phyloP scores from a whole-genome alignment of 108 stramenopile species.

The Skeletonema marinoi region DNA sequence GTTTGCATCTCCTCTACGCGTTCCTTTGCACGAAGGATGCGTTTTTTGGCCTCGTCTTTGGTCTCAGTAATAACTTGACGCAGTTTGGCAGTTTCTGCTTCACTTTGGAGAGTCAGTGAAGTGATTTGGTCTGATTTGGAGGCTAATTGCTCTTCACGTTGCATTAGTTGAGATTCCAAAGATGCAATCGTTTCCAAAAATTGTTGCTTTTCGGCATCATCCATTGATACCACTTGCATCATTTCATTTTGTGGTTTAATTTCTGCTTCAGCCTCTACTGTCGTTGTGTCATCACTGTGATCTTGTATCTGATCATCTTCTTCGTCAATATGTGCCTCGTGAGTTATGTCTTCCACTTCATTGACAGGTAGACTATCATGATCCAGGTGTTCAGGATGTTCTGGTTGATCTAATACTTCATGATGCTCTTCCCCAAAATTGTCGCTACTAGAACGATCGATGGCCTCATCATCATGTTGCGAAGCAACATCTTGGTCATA shows the following conservation, averaged over 20 bases:
- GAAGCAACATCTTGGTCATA: neutral
- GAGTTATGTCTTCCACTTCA: neutral
- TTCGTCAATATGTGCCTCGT: neutral
- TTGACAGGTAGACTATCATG: neutral
- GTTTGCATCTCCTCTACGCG: constrained; percentile 69
- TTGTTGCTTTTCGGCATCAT: constrained; percentile 30
- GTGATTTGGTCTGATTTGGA: constrained; percentile 71
- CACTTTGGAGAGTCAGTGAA: constrained; percentile 51
- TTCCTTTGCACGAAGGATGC: constrained; percentile 68
- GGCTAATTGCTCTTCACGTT: constrained; percentile 71
- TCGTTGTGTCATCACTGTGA: neutral
- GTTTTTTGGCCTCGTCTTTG: constrained; percentile 57
- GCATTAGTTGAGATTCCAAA: constrained; percentile 40
- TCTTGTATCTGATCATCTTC: neutral
- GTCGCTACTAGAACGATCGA: neutral
- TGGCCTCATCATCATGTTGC: neutral
- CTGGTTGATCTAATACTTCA: neutral
- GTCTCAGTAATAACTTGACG: constrained; percentile 52
- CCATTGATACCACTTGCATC: constrained; percentile 6
- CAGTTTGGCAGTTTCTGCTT: constrained; percentile 59
- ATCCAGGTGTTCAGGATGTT: neutral
- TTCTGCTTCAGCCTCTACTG: neutral
- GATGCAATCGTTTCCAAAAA: constrained; percentile 21
- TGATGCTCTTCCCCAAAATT: neutral
- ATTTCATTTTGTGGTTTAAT: neutral